phyloP scores from a whole-genome alignment of 2,329 filamentous ascomycete genomes.

The Epichloe scottii region DNA sequence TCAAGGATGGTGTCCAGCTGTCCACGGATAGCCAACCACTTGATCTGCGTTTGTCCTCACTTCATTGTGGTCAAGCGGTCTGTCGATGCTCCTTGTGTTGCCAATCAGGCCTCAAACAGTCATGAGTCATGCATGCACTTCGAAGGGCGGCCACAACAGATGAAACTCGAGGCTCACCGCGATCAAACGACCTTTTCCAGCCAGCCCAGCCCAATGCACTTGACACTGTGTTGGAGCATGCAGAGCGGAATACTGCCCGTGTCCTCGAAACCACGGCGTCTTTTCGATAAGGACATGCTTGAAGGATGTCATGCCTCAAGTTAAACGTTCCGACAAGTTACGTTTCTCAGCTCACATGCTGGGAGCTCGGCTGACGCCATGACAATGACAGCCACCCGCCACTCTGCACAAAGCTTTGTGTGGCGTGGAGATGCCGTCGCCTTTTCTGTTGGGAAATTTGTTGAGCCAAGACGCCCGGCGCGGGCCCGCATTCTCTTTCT shows the following conservation, averaged over 20 bases:
- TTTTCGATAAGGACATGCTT: too few relatives aligned
- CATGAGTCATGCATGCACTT: too few relatives aligned
- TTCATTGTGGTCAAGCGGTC: neutral
- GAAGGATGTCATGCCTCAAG: too few relatives aligned
- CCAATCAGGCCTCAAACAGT: neutral
- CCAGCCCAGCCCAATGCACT: too few relatives aligned
- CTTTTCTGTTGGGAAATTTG: conserved; percentile 26
- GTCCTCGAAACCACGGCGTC: too few relatives aligned
- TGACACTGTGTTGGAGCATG: too few relatives aligned
- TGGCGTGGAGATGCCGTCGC: neutral
- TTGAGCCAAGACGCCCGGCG: conserved; percentile 14
- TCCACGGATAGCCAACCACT: too few relatives aligned
- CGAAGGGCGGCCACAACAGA: neutral
- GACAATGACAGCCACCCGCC: neutral
- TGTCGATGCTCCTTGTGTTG: neutral
- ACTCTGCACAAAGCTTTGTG: neutral
- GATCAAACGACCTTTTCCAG: neutral
- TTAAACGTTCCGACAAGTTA: too few relatives aligned
- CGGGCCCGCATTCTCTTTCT: neutral
- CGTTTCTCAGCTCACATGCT: too few relatives aligned
- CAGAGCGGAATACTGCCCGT: too few relatives aligned
- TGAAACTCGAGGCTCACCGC: neutral
- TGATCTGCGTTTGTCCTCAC: too few relatives aligned
- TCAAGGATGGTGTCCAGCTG: too few relatives aligned
- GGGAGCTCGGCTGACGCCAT: neutral